Evolutionary conservation across 495 filamentous ascomycete genomes (phyloP).

Genomic region (Tricharina praecox): DNA sequence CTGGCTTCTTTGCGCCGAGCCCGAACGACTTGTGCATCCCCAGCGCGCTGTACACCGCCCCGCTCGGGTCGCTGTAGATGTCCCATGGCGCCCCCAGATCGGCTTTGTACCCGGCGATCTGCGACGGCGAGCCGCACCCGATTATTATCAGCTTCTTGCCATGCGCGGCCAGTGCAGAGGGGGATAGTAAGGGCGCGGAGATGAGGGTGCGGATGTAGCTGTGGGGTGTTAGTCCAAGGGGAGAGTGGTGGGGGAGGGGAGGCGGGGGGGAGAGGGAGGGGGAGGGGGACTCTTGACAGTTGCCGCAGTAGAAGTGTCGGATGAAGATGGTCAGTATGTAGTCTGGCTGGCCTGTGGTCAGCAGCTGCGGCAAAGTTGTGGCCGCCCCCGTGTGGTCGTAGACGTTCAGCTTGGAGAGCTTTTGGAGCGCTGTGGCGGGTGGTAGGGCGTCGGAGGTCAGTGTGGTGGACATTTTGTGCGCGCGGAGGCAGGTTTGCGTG

Average conservation of each 20-base stretch:
- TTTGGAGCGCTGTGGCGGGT: neutral
- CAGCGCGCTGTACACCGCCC: constrained; percentile 50
- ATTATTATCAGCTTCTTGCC: constrained; percentile 35
- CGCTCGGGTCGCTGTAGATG: constrained; percentile 64
- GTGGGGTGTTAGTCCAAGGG: constrained; percentile 29
- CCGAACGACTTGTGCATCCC: constrained; percentile 51
- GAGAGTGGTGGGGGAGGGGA: too few relatives aligned
- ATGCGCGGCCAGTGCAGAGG: constrained; percentile 34
- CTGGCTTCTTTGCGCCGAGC: constrained; percentile 45
- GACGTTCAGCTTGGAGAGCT: neutral
- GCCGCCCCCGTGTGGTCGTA: neutral
- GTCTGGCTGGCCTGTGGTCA: constrained; percentile 27
- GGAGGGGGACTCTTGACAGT: constrained; percentile 32
- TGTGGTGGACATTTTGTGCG: neutral
- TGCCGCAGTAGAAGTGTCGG: constrained; percentile 80
- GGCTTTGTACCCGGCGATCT: constrained; percentile 51
- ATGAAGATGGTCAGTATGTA: constrained; percentile 49
- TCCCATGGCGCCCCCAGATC: constrained; percentile 54
- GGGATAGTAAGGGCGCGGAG: constrained; percentile 35
- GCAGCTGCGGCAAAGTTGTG: neutral
- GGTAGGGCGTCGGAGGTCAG: neutral
- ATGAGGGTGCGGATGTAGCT: constrained; percentile 51
- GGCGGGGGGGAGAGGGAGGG: neutral
- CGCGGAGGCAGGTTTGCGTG: too few relatives aligned
- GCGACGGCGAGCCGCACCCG: constrained; percentile 57